phyloP scores from a whole-genome alignment of 306 rosid genomes.

The Vachellia pachyceras region DNA sequence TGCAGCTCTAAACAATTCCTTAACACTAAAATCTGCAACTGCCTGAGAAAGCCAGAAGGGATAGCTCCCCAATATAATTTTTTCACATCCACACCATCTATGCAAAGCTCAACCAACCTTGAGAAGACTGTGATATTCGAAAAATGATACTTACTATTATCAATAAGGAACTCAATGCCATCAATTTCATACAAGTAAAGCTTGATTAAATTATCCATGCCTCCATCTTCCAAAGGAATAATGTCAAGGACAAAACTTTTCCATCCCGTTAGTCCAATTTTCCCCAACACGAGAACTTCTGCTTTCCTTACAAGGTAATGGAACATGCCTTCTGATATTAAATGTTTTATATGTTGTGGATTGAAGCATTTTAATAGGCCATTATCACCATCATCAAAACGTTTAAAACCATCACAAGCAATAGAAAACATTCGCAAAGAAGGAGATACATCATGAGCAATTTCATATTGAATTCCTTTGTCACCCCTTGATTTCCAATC shows the following conservation, averaged over 20 bases:
- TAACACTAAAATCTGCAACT: neutral
- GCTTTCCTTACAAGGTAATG: neutral
- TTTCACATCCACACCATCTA: neutral
- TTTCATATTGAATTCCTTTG: neutral
- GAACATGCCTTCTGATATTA: neutral
- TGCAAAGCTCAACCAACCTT: neutral
- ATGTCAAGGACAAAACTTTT: conserved; percentile 30
- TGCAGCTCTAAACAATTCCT: neutral
- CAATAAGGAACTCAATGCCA: conserved; percentile 13
- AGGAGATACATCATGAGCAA: neutral
- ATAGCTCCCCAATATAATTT: neutral
- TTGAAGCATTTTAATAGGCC: neutral
- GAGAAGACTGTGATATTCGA: neutral
- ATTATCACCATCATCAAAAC: neutral
- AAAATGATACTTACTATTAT: neutral
- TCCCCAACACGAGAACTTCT: conserved; percentile 13
- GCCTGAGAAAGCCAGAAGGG: neutral
- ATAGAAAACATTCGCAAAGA: conserved; percentile 23
- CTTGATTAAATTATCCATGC: neutral
- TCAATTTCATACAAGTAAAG: neutral
- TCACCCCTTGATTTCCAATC: neutral
- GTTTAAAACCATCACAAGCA: neutral
- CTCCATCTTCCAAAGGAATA: conserved; percentile 10
- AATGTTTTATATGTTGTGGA: neutral
- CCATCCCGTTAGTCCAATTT: neutral